Evolutionary conservation across 1,284 basidiomycete genomes (phyloP).

Genomic region (Cronartium quercuum): DNA sequence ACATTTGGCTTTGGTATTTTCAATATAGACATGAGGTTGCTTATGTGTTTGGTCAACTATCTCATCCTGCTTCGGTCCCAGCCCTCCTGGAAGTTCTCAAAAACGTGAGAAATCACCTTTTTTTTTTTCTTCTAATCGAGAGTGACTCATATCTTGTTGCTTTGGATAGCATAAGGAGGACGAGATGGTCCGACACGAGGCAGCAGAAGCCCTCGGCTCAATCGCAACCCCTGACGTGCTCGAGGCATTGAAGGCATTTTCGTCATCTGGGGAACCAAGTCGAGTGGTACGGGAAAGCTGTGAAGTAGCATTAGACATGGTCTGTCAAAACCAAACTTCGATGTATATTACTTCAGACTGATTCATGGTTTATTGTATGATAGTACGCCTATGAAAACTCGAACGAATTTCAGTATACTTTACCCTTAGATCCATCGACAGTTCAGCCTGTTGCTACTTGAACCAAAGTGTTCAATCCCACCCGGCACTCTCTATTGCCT

Average conservation of each 20-base stretch:
- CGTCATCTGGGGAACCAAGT: slow-evolving; percentile 68
- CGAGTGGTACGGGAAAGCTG: slow-evolving; percentile 91
- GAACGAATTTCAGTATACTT: slow-evolving; percentile 74
- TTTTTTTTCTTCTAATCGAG: neutral
- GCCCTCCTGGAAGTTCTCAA: slow-evolving; percentile 71
- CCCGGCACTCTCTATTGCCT: too few species aligned
- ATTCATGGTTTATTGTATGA: neutral
- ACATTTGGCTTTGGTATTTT: neutral
- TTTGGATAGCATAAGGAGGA: slow-evolving; percentile 57
- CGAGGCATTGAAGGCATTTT: slow-evolving; percentile 78
- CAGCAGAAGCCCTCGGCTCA: slow-evolving; percentile 93
- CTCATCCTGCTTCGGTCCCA: slow-evolving; percentile 81
- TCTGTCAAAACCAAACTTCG: slow-evolving; percentile 41
- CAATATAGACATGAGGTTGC: slow-evolving; percentile 80
- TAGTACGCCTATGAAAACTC: slow-evolving; percentile 73
- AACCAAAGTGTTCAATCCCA: neutral
- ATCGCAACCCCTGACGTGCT: slow-evolving; percentile 86
- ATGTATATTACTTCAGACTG: neutral
- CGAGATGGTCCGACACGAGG: slow-evolving; percentile 98
- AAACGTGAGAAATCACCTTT: slow-evolving; percentile 50
- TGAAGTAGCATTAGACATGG: slow-evolving; percentile 91
- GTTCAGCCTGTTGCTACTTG: neutral
- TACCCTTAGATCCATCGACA: slow-evolving; percentile 11
- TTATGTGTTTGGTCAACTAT: slow-evolving; percentile 94
- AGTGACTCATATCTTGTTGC: neutral